These are phyloP conservation scores for Daucus carota DNA, from an alignment of 129 eudicot species.

Conservation along the genomic window DNA sequence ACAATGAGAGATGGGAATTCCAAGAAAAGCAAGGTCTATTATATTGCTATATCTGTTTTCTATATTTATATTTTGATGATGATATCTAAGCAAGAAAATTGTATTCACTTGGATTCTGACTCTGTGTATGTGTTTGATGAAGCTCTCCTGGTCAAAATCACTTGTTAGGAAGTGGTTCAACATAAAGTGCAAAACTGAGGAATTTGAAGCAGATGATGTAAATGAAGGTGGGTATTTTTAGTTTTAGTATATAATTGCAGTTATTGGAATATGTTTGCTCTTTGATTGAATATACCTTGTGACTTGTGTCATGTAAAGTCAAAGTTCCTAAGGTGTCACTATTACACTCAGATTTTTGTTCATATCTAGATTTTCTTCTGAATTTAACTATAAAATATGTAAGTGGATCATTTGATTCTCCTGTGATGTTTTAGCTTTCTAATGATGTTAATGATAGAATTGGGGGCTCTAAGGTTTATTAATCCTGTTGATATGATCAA, in stretches of 20 bases:
- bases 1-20: constrained; percentile 76
- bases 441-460: neutral
- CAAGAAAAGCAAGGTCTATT: constrained; percentile 76
- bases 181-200: constrained; percentile 64
- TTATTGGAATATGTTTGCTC: neutral
- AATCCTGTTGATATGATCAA: neutral
- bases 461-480: neutral
- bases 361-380: neutral
- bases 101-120: constrained; percentile 6
- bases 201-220: constrained; percentile 50
- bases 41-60: neutral
- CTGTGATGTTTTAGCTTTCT: neutral
- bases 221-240: constrained; percentile 43
- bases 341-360: neutral
- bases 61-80: neutral
- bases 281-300: neutral
- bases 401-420: neutral
- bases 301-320: neutral
- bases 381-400: neutral
- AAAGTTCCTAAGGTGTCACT: neutral
- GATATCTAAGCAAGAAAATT: neutral
- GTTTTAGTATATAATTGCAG: neutral
- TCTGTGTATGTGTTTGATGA: constrained; percentile 18
- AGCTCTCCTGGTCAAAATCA: constrained; percentile 92
- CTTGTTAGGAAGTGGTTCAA: constrained; percentile 87